A percentile compares a stretch with the other conserved stretches of the same genome.
These are phyloP conservation scores for Lachancea meyersii DNA, from an alignment of 805 yeast species.

Conservation along the genomic window DNA sequence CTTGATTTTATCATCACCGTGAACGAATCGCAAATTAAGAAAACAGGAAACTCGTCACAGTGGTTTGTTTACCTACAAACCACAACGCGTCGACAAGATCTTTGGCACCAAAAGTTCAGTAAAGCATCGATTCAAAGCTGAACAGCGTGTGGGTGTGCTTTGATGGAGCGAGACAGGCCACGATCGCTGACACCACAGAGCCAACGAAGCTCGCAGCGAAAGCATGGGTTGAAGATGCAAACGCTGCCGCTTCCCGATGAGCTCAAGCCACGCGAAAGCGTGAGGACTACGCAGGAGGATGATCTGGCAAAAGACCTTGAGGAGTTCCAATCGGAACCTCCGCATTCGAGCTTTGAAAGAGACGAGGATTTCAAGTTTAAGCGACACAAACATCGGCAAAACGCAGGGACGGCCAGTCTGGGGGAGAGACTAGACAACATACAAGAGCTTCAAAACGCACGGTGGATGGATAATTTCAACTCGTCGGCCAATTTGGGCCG, in stretches of 20 bases:
- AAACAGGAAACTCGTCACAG: not conserved
- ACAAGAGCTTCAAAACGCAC: constrained; percentile 23
- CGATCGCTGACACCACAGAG: constrained; percentile 10
- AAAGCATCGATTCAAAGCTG: not conserved
- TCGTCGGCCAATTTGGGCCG: constrained; percentile 20
- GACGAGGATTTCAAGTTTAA: constrained; percentile 31
- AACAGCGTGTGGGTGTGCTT: not conserved
- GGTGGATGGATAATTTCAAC: constrained; percentile 31
- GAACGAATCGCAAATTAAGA: not conserved
- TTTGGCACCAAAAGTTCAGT: not conserved
- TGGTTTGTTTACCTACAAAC: constrained; percentile 4
- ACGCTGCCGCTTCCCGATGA: constrained; percentile 12
- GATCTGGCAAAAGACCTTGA: not conserved
- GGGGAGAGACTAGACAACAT: constrained; percentile 30
- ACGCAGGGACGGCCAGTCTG: constrained; percentile 24
- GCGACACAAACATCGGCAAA: constrained; percentile 24
- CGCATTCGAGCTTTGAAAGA: constrained; percentile 18
- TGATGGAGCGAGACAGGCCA: constrained; percentile 10
- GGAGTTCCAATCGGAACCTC: constrained; percentile 3
- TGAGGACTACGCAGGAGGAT: constrained; percentile 1
- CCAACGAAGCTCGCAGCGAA: constrained; percentile 5
- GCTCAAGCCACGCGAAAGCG: constrained; percentile 1
- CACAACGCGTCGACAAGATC: not conserved
- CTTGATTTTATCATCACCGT: not conserved
- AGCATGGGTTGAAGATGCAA: constrained; percentile 14